Evolutionary conservation across 139 green algal species (phyloP).

Genomic region (Tetradesmus lagerheimii): DNA sequence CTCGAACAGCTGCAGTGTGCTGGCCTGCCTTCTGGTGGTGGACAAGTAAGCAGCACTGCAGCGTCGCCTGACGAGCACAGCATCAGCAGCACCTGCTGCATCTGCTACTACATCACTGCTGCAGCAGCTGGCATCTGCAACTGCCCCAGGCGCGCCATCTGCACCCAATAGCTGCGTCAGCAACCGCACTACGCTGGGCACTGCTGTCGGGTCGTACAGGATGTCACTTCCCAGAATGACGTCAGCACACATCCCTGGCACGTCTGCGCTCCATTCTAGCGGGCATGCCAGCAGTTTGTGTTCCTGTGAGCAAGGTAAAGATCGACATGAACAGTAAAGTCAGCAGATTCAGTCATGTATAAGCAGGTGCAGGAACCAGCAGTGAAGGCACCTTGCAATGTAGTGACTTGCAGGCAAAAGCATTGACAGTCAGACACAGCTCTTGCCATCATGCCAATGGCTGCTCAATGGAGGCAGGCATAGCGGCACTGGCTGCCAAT

Average conservation of each 20-base stretch:
- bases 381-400: no score
- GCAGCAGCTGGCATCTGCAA: background rate
- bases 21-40: slow-evolving; percentile 41
- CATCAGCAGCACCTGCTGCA: background rate
- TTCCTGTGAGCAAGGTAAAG: background rate
- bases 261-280: slow-evolving; percentile 22
- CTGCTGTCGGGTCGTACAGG: slow-evolving; percentile 72
- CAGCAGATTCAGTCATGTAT: no score
- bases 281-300: slow-evolving; percentile 23
- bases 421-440: no score
- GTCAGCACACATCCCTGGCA: slow-evolving; percentile 51
- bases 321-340: background rate
- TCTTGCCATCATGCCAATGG: no score
- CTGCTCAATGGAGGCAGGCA: no score
- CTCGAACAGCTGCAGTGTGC: slow-evolving; percentile 56
- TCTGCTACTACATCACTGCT: background rate
- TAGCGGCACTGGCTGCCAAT: no score
- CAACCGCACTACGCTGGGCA: slow-evolving; percentile 30
- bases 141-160: background rate
- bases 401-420: no score
- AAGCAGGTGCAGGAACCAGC: no score
- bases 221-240: slow-evolving; percentile 74
- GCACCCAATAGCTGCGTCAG: slow-evolving; percentile 12
- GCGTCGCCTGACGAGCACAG: background rate
- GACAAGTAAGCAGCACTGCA: slow-evolving; percentile 44